These are phyloP conservation scores for Cystobasidium tubakii DNA, from an alignment of 768 basidiomycete species.

Conservation along the genomic window DNA sequence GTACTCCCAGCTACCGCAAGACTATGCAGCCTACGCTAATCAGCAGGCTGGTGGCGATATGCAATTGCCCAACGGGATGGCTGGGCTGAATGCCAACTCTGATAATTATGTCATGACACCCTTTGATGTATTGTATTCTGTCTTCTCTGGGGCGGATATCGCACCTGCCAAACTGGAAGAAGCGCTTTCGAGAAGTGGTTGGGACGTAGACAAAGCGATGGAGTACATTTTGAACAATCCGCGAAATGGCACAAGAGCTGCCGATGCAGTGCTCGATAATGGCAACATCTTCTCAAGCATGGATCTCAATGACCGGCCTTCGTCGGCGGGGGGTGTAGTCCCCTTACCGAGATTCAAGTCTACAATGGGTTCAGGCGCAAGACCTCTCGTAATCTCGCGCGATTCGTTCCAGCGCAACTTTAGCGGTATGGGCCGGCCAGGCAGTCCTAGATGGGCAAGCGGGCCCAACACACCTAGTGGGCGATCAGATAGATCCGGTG, in stretches of 20 bases:
- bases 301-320: slow-evolving; percentile 6
- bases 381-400: slow-evolving; percentile 44
- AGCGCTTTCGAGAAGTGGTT: slow-evolving; percentile 75
- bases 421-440: slow-evolving; percentile 39
- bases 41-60: not conserved
- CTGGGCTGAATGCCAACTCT: slow-evolving; percentile 7
- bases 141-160: slow-evolving; percentile 69
- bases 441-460: slow-evolving; percentile 19
- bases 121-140: slow-evolving; percentile 86
- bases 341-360: slow-evolving; percentile 7
- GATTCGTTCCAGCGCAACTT: slow-evolving; percentile 46
- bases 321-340: not conserved
- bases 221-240: slow-evolving; percentile 74
- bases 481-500: slow-evolving; percentile 40
- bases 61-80: not conserved
- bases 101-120: slow-evolving; percentile 67
- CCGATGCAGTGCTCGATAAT: slow-evolving; percentile 17
- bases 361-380: slow-evolving; percentile 40
- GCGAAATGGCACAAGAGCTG: slow-evolving; percentile 54
- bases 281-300: slow-evolving; percentile 7
- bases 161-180: slow-evolving; percentile 89
- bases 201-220: slow-evolving; percentile 94
- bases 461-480: slow-evolving; percentile 20
- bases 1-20: slow-evolving; percentile 31
- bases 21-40: not conserved